A percentile compares a stretch with the other conserved stretches of the same genome.
These are phyloP conservation scores for Amniculicola lignicola DNA, from an alignment of 495 filamentous ascomycete genomes.

Conservation along the genomic window DNA sequence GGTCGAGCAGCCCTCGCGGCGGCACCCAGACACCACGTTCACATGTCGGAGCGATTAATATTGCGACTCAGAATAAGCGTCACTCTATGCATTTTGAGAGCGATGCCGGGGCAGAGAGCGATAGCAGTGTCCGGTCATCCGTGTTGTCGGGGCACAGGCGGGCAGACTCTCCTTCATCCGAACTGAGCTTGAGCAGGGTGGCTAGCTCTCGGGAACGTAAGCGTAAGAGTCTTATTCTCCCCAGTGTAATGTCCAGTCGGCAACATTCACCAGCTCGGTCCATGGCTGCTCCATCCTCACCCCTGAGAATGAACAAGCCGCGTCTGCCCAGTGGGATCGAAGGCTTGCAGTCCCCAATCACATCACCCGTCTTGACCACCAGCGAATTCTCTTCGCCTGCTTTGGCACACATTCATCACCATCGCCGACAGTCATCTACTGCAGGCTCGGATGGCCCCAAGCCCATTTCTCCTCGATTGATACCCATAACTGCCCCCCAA, in stretches of 20 bases:
- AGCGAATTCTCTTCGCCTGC: slow-evolving; percentile 78
- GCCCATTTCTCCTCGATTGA: slow-evolving; percentile 77
- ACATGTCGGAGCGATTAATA: slow-evolving; percentile 63
- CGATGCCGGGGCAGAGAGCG: slow-evolving; percentile 75
- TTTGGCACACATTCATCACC: slow-evolving; percentile 60
- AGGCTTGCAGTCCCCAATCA: slow-evolving; percentile 75
- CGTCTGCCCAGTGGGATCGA: slow-evolving; percentile 72
- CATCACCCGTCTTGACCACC: slow-evolving; percentile 78
- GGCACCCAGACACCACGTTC: slow-evolving; percentile 87
- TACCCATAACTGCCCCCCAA: slow-evolving; percentile 64
- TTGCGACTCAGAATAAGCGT: slow-evolving; percentile 65
- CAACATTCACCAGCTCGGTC: slow-evolving; percentile 78
- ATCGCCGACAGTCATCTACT: slow-evolving; percentile 89
- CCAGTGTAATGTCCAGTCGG: slow-evolving; percentile 68
- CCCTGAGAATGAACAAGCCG: slow-evolving; percentile 80
- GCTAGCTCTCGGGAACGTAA: slow-evolving; percentile 73
- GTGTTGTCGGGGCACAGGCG: slow-evolving; percentile 62
- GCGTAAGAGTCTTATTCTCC: slow-evolving; percentile 75
- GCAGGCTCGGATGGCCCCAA: slow-evolving; percentile 65
- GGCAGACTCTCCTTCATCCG: slow-evolving; percentile 88
- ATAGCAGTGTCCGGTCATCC: slow-evolving; percentile 79
- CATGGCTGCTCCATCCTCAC: slow-evolving; percentile 72
- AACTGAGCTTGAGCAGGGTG: slow-evolving; percentile 67
- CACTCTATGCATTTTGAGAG: slow-evolving; percentile 72
- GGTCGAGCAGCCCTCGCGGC: slow-evolving; percentile 82